Conservation (phyloP, 2,329 filamentous ascomycete species). For the Westerdykella sp. region DNA sequence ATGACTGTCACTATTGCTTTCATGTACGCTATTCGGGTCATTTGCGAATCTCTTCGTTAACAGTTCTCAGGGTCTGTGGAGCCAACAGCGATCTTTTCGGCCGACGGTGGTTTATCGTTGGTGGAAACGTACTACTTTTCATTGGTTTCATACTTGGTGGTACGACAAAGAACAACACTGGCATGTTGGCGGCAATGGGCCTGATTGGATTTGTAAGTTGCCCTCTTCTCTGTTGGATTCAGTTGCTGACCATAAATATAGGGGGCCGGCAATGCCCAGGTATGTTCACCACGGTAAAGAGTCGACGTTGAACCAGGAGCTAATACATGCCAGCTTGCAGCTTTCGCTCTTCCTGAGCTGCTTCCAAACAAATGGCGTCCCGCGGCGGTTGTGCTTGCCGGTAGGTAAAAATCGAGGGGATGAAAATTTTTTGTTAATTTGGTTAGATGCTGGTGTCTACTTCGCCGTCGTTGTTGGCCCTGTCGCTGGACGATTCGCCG, state of each 20-base stretch:
- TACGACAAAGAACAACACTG: constrained; percentile 35
- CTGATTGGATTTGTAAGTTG: constrained; percentile 40
- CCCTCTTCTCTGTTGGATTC: constrained; percentile 20
- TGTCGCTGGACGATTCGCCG: constrained; percentile 42
- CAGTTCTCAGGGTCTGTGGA: constrained; percentile 17
- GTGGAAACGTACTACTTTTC: constrained; percentile 38
- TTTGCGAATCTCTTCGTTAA: background rate
- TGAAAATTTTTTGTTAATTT: constrained; percentile 39
- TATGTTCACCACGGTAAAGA: constrained; percentile 8
- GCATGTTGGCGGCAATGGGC: constrained; percentile 38
- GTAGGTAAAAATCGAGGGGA: background rate
- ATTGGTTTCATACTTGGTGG: constrained; percentile 37
- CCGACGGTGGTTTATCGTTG: constrained; percentile 43
- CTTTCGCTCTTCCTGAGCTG: constrained; percentile 44
- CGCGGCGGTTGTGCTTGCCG: constrained; percentile 13
- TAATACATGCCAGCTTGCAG: constrained; percentile 26
- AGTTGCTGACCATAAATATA: constrained; percentile 16
- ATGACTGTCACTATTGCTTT: constrained; percentile 41
- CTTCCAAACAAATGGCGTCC: constrained; percentile 44
- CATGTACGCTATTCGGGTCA: constrained; percentile 24
- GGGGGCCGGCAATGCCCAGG: constrained; percentile 14
- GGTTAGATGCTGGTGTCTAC: constrained; percentile 36
- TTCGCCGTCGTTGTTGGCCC: constrained; percentile 44
- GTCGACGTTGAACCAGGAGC: too few species aligned
- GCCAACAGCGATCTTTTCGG: constrained; percentile 46